Conservation (phyloP, 768 basidiomycete genomes). For the Mycena epipterygia region DNA sequence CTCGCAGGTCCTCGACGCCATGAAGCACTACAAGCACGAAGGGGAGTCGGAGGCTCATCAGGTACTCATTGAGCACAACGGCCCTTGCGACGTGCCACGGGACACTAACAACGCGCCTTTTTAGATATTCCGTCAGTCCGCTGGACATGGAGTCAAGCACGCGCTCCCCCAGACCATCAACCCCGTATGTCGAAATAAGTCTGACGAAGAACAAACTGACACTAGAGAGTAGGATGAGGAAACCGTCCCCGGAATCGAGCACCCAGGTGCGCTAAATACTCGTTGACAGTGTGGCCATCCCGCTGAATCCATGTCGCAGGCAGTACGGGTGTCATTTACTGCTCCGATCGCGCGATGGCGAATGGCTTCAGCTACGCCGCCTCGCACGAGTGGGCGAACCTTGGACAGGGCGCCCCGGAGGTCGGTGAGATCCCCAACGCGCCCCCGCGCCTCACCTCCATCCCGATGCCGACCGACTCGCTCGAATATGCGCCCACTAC, state of each 20-base stretch:
- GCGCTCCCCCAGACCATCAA: constrained; percentile 78
- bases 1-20: constrained; percentile 76
- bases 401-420: constrained; percentile 95
- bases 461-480: constrained; percentile 77
- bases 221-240: constrained; percentile 77
- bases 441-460: constrained; percentile 71
- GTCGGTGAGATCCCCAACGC: constrained; percentile 88
- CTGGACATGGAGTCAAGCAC: constrained; percentile 78
- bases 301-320: constrained; percentile 40
- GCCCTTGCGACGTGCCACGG: constrained; percentile 19
- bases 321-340: constrained; percentile 80
- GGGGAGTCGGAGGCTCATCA: constrained; percentile 91
- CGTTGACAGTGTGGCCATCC: constrained; percentile 43
- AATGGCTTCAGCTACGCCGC: constrained; percentile 90
- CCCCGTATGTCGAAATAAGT: constrained; percentile 59
- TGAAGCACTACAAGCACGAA: constrained; percentile 79
- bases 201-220: constrained; percentile 11
- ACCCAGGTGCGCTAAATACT: constrained; percentile 68
- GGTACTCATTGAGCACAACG: constrained; percentile 56
- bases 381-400: constrained; percentile 87
- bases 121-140: constrained; percentile 82
- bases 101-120: constrained; percentile 20
- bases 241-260: constrained; percentile 89
- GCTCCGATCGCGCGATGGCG: constrained; percentile 94
- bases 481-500: constrained; percentile 95